Evolutionary conservation across 805 yeast species (phyloP), one percentile per base, ranked within the genome.

Genomic region (Metschnikowia dekortorum): DNA sequence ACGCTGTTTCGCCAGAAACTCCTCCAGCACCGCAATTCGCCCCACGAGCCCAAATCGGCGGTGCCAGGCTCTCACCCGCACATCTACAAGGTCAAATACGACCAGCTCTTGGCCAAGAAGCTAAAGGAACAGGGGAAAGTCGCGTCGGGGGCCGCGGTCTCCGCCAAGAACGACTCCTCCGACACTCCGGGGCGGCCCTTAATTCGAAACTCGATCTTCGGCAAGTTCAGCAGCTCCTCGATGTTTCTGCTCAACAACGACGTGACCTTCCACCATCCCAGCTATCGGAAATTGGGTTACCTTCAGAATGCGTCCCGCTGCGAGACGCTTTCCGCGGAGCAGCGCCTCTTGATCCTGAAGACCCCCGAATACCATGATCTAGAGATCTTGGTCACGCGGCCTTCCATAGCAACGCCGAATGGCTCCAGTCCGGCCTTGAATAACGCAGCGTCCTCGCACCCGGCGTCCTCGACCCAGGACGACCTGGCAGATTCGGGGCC

Each of bases 1-100:
- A 76, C 79, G 28, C 78, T 77, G 30, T 89, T 94, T 61, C 78
- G 97, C 1, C 64, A 82, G 44, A 67, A 71, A 47, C 75, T 73
- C 29, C 52, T 69, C 9, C 49, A 56, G n/a, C 71, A 73, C 54
- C 67, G 66, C 32, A 43, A 45, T 7, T 55, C 62, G 1, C 57
- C 61, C 6, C 78, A 71, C 53, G 73, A 68, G 11, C 63, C 64
- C 10, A 62, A 65, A 44, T 46, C 58, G n/a, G 53, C 57, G 7
- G 60, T 67, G 18, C 44, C 60, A 11, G 77, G 78, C 4, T 59
- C 62, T 9, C 62, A 61, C 41, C 58, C 65, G 2, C 78, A 73
- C 51, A 57, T 56, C 4, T 73, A 72, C 57, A 67, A 75, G 26
- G 55, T 59, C 41, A 73, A 73, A 47, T 73, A 73, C 51, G 76